Conservation (phyloP, 305 asterid species). For the Salvia sclarea region DNA sequence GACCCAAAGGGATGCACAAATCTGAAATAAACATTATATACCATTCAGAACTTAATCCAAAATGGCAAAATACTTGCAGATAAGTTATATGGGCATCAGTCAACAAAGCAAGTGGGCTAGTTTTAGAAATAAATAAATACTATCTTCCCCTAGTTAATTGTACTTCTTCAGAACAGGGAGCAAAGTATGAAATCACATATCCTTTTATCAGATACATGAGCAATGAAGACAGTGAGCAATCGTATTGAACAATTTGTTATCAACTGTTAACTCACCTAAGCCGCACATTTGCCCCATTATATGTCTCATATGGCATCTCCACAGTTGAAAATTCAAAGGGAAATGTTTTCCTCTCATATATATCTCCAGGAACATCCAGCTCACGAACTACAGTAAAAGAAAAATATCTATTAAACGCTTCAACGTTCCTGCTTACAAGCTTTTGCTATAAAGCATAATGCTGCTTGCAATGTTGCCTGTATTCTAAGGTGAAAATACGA, state of each 20-base stretch:
- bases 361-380: slow-evolving; percentile 92
- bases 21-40: slow-evolving; percentile 3
- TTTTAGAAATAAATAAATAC: background rate
- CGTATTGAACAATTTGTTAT: background rate
- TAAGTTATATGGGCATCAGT: slow-evolving; percentile 5
- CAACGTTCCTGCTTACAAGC: background rate
- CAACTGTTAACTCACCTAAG: slow-evolving; percentile 64
- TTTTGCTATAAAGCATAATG: slow-evolving; percentile 1
- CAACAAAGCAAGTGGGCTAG: slow-evolving; percentile 3
- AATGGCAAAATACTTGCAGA: background rate
- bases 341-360: slow-evolving; percentile 84
- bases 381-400: slow-evolving; percentile 64
- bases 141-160: slow-evolving; percentile 11
- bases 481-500: background rate
- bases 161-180: slow-evolving; percentile 7
- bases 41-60: background rate
- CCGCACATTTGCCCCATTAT: slow-evolving; percentile 90
- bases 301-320: slow-evolving; percentile 96
- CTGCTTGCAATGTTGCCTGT: background rate
- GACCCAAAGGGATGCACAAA: slow-evolving; percentile 11
- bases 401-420: slow-evolving; percentile 5
- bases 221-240: background rate
- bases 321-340: slow-evolving; percentile 94
- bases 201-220: slow-evolving; percentile 3
- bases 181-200: slow-evolving; percentile 4